These are phyloP conservation scores for Stagonosporopsis rhizophila DNA, from an alignment of 2,329 filamentous ascomycete genomes.

Conservation along the genomic window DNA sequence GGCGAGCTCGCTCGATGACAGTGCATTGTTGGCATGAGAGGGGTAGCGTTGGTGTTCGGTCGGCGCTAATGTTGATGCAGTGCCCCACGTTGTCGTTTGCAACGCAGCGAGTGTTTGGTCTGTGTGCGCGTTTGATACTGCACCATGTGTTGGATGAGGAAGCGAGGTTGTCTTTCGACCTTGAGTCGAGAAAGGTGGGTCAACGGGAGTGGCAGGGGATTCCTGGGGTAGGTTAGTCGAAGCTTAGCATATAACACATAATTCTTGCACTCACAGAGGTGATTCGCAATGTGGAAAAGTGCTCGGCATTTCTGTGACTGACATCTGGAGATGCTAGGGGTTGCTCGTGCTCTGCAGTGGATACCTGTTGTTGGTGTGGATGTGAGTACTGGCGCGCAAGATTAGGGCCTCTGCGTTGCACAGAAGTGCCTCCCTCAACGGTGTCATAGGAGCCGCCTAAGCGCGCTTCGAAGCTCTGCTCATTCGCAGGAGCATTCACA, in stretches of 20 bases:
- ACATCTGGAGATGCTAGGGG: slow-evolving; percentile 20
- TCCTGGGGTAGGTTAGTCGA: slow-evolving; percentile 33
- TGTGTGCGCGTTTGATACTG: slow-evolving; percentile 24
- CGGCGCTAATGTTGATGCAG: slow-evolving; percentile 17
- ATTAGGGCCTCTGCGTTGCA: slow-evolving; percentile 24
- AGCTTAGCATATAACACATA: slow-evolving; percentile 20
- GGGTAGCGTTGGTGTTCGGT: slow-evolving; percentile 24
- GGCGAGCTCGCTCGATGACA: slow-evolving; percentile 19
- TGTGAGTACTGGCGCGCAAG: slow-evolving; percentile 25
- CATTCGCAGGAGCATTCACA: slow-evolving; percentile 15
- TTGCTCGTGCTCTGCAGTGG: slow-evolving; percentile 12
- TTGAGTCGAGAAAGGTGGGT: slow-evolving; percentile 34
- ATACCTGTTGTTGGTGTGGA: slow-evolving; percentile 18
- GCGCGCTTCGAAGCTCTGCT: slow-evolving; percentile 18
- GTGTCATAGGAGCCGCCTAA: slow-evolving; percentile 27
- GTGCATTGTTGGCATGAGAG: slow-evolving; percentile 22
- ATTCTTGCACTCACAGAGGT: slow-evolving; percentile 31
- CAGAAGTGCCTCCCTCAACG: slow-evolving; percentile 25
- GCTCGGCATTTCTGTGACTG: slow-evolving; percentile 23
- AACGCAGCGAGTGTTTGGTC: slow-evolving; percentile 24
- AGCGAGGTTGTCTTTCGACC: slow-evolving; percentile 30
- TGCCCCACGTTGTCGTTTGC: slow-evolving; percentile 30
- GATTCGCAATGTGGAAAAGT: slow-evolving; percentile 28
- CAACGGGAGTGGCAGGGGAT: slow-evolving; percentile 27
- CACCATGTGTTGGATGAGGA: slow-evolving; percentile 32